phyloP scores from a whole-genome alignment of 179 eudicot genomes.

The Carnegiea gigantea region DNA sequence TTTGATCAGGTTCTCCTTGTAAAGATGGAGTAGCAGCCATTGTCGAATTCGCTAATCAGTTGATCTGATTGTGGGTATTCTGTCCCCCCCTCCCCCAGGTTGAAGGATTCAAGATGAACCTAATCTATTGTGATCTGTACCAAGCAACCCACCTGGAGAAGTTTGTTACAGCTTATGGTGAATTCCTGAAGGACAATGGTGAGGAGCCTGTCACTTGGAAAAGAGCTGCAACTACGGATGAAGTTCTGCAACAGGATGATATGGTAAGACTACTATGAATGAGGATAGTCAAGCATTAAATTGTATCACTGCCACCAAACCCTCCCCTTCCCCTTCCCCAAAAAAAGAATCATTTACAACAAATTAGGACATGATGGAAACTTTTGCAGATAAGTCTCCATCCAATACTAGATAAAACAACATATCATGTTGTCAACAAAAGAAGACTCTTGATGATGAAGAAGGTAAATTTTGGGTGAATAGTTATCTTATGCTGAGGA shows the following conservation, averaged over 20 bases:
- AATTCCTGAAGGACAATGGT: too few species aligned
- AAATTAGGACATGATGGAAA: background rate
- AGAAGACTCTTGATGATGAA: slow-evolving; percentile 90
- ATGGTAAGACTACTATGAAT: too few species aligned
- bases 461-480: slow-evolving; percentile 45
- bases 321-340: background rate
- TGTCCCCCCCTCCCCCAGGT: slow-evolving; percentile 46
- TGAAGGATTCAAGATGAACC: slow-evolving; percentile 98
- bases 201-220: too few species aligned
- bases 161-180: too few species aligned
- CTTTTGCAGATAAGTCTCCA: slow-evolving; percentile 82
- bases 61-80: slow-evolving; percentile 8
- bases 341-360: background rate
- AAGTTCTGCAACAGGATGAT: too few species aligned
- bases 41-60: too few species aligned
- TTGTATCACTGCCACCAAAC: background rate
- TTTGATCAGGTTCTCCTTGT: too few species aligned
- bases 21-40: too few species aligned
- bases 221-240: too few species aligned
- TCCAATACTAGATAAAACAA: slow-evolving; percentile 89
- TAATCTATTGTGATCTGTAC: slow-evolving; percentile 82
- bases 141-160: too few species aligned
- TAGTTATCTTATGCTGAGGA: background rate
- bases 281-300: too few species aligned
- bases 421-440: slow-evolving; percentile 93